A percentile compares a stretch with the other conserved stretches of the same genome.
These are phyloP conservation scores for Neonectria hederae DNA, from an alignment of 2,329 filamentous ascomycete genomes.

Conservation along the genomic window DNA sequence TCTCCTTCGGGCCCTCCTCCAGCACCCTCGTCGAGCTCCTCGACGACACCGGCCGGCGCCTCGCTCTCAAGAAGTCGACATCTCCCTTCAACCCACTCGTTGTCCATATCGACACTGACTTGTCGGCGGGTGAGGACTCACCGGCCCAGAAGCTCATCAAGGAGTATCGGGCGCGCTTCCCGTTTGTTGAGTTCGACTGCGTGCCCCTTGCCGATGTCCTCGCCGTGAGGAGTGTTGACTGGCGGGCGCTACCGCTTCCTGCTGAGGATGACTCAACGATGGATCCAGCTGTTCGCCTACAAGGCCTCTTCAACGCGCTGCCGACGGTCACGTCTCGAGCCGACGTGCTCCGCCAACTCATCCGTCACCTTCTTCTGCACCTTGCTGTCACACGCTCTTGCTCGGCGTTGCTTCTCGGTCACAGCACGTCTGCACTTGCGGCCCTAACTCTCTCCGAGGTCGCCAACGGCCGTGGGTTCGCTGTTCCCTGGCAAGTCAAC, in stretches of 20 bases:
- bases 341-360: conserved; percentile 77
- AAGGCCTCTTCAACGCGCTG: conserved; percentile 66
- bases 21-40: conserved; percentile 80
- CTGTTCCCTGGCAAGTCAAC: conserved; percentile 81
- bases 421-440: conserved; percentile 88
- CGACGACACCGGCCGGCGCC: conserved; percentile 72
- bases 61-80: conserved; percentile 70
- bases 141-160: conserved; percentile 57
- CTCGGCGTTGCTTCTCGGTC: conserved; percentile 80
- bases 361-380: conserved; percentile 75
- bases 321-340: conserved; percentile 78
- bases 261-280: conserved; percentile 16
- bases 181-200: conserved; percentile 70
- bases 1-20: conserved; percentile 87
- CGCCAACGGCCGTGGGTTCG: conserved; percentile 88
- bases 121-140: conserved; percentile 41
- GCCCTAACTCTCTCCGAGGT: conserved; percentile 87
- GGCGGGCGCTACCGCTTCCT: conserved; percentile 55
- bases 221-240: conserved; percentile 60
- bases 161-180: conserved; percentile 68
- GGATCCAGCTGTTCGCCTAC: conserved; percentile 56
- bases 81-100: conserved; percentile 74
- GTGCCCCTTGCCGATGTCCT: conserved; percentile 73
- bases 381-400: conserved; percentile 69
- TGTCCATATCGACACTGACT: conserved; percentile 61